Evolutionary conservation across 176 grass and related monocot genomes (phyloP).

Genomic region (Oryza brachyantha): DNA sequence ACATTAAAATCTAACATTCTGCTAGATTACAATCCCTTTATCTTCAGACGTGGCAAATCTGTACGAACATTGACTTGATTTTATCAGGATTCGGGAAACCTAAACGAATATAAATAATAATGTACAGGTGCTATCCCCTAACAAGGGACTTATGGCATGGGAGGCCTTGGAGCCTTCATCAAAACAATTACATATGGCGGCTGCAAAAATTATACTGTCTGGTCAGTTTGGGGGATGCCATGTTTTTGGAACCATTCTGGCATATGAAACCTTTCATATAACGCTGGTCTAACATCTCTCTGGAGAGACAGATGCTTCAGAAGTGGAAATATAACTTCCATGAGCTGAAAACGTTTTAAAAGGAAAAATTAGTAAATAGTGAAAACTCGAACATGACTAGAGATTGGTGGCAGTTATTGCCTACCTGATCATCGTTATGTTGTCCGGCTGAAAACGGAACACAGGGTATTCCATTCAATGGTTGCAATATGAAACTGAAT

Average conservation of each 20-base stretch:
- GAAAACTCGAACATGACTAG: background rate
- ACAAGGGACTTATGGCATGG: slow-evolving; percentile 12
- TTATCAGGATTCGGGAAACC: slow-evolving; percentile 24
- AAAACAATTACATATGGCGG: slow-evolving; percentile 22
- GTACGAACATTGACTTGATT: slow-evolving; percentile 41
- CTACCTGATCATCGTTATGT: slow-evolving; percentile 86
- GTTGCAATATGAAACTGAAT: slow-evolving; percentile 96
- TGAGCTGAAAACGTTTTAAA: slow-evolving; percentile 69
- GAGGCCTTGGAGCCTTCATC: slow-evolving; percentile 42
- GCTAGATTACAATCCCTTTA: slow-evolving; percentile 52
- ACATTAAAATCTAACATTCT: slow-evolving; percentile 34
- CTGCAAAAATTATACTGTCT: slow-evolving; percentile 42
- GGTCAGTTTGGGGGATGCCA: slow-evolving; percentile 66
- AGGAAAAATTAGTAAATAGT: slow-evolving; percentile 19
- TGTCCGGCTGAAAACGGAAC: slow-evolving; percentile 92
- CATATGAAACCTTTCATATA: slow-evolving; percentile 98
- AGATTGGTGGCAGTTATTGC: background rate
- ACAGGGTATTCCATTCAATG: slow-evolving; percentile 95
- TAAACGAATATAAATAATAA: slow-evolving; percentile 64
- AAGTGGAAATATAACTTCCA: slow-evolving; percentile 89
- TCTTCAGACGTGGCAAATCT: slow-evolving; percentile 33
- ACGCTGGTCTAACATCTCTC: slow-evolving; percentile 76
- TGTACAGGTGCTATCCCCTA: slow-evolving; percentile 51
- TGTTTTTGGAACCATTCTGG: slow-evolving; percentile 97
- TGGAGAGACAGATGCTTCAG: slow-evolving; percentile 78